A percentile compares a stretch with the other conserved stretches of the same genome.
phyloP scores from a whole-genome alignment of 257 asterid species.

The Handroanthus guayacan region DNA sequence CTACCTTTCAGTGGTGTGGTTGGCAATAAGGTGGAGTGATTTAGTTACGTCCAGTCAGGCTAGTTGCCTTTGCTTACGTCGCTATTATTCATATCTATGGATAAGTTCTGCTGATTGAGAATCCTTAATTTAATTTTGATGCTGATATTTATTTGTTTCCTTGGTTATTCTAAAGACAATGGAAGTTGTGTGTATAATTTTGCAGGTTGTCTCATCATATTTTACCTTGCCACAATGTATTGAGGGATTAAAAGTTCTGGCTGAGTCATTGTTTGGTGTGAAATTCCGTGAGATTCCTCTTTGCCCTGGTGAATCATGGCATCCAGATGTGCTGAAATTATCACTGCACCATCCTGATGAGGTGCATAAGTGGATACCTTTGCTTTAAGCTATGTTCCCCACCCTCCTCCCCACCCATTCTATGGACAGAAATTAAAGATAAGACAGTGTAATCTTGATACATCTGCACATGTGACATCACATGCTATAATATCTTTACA shows the following conservation, averaged over 20 bases:
- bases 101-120: constrained; percentile 7
- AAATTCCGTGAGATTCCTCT: constrained; percentile 65
- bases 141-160: constrained; percentile 4
- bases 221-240: constrained; percentile 81
- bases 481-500: neutral
- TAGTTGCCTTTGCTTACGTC: neutral
- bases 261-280: constrained; percentile 88
- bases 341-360: constrained; percentile 84
- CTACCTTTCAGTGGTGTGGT: constrained; percentile 12
- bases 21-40: constrained; percentile 3
- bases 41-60: constrained; percentile 17
- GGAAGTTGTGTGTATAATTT: constrained; percentile 20
- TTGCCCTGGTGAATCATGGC: constrained; percentile 98
- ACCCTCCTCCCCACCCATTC: constrained; percentile 16
- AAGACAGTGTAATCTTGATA: constrained; percentile 19
- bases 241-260: constrained; percentile 85
- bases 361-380: constrained; percentile 53
- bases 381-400: constrained; percentile 28
- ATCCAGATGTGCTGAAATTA: constrained; percentile 90
- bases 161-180: constrained; percentile 27
- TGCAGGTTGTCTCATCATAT: constrained; percentile 79
- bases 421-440: constrained; percentile 7
- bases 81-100: neutral
- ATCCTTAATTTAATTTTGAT: neutral
- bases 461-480: constrained; percentile 26